Evolutionary conservation across 257 asterid genomes (phyloP), one percentile per base, ranked within the genome.

Genomic region (Capsicum chinense): DNA sequence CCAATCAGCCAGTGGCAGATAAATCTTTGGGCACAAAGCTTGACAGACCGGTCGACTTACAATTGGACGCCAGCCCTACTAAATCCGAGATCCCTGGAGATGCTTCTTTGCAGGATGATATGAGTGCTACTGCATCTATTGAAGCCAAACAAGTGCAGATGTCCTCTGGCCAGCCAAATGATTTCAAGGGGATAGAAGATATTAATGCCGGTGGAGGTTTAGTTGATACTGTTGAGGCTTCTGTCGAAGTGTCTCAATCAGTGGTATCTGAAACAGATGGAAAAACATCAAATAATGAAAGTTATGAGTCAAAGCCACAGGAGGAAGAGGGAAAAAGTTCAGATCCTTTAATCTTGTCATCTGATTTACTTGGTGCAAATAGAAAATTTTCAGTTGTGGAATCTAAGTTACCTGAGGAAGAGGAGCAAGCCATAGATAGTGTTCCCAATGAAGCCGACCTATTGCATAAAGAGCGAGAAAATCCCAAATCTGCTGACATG

Each of bases 381-480:
- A 37, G 48, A 69, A 58, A 50, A 0, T 13, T 58, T 79, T 57
- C 83, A 13, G 0, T 6, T 79, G 47, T 79, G 80, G 85, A 87
- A 33, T 39, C 80, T 71, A 71, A 85, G 83, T 73, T 80, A 79
- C 80, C 56, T n/a, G 79, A 85, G 84, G 81, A 80, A 79, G 87
- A 80, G 52, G 59, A 71, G 80, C 87, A 82, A 63, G 47, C 79
- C 62, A n/a, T 85, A 60, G 88, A 74, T 64, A 76, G 58, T 83
- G 56, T 52, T 10, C 56, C 59, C 52, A 85, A 47, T 74, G 92
- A 69, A 50, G 81, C 33, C 8, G 85, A 79, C 69, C 89, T 85
- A 79, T 88, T 84, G 42, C 68, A 11, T 54, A 21, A 0, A 0
- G 80, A 56, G 63, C 52, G 11, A 47, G 47, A 62, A 62, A 62